These are phyloP conservation scores for Emydomyces testavorans DNA, from an alignment of 2,329 filamentous ascomycete species.

Conservation along the genomic window DNA sequence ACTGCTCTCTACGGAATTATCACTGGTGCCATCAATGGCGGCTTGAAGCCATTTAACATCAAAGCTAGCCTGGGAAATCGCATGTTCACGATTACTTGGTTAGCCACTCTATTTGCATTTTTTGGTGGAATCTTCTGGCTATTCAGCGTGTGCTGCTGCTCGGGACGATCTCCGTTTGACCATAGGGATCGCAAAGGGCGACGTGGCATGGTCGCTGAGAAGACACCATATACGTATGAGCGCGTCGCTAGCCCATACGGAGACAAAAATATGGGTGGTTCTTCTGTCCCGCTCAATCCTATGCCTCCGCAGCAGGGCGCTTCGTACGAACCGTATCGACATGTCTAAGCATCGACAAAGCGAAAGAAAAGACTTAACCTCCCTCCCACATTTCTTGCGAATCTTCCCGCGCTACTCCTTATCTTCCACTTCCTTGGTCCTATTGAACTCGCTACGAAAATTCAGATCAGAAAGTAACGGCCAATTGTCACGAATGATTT, in stretches of 20 bases:
- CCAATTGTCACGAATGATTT: background rate
- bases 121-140: conserved; percentile 80
- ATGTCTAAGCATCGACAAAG: conserved; percentile 1
- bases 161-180: conserved; percentile 47
- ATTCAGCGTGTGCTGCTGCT: conserved; percentile 84
- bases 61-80: conserved; percentile 52
- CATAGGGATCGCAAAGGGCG: conserved; percentile 28
- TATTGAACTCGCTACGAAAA: background rate
- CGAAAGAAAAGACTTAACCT: background rate
- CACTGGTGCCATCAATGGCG: conserved; percentile 54
- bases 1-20: conserved; percentile 64
- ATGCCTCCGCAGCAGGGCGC: conserved; percentile 13
- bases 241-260: conserved; percentile 33
- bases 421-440: background rate
- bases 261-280: background rate
- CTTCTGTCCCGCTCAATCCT: conserved; percentile 10
- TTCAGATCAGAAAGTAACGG: background rate
- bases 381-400: background rate
- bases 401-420: background rate
- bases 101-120: conserved; percentile 65
- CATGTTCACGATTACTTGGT: conserved; percentile 65
- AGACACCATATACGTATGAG: conserved; percentile 52
- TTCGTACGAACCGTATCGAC: conserved; percentile 17
- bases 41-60: conserved; percentile 61
- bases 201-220: conserved; percentile 43